Evolutionary conservation across 345 rosid species (phyloP).

Genomic region (Camelina neglecta): DNA sequence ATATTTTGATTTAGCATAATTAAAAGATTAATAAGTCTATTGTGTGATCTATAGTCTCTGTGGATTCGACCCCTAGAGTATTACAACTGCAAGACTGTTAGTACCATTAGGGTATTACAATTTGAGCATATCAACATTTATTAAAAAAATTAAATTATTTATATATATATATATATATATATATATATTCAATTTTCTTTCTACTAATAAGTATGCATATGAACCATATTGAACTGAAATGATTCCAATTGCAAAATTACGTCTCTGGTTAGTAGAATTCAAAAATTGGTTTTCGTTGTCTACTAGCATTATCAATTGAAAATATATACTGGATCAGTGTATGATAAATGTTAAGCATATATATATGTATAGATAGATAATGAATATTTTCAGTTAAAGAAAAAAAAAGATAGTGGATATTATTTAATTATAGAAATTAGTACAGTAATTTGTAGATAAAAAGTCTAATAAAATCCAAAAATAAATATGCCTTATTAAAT

Average conservation of each 20-base stretch:
- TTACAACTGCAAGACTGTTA: too few species aligned
- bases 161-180: background rate
- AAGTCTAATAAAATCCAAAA: background rate
- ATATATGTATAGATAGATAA: background rate
- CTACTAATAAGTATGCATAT: constrained; percentile 13
- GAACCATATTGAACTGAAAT: background rate
- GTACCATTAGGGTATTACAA: too few species aligned
- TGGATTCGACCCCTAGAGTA: too few species aligned
- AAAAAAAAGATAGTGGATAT: background rate
- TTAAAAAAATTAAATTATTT: background rate
- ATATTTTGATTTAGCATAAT: too few species aligned
- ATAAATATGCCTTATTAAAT: background rate
- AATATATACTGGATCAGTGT: background rate
- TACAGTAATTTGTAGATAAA: too few species aligned
- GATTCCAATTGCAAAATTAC: background rate
- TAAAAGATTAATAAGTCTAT: too few species aligned
- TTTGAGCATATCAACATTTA: too few species aligned
- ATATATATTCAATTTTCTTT: background rate
- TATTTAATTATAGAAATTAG: background rate
- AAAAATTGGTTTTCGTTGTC: background rate
- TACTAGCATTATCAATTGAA: background rate
- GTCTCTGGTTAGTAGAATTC: background rate
- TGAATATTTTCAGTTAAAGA: background rate
- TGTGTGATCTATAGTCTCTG: too few species aligned
- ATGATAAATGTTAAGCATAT: background rate